Evolutionary conservation across 495 filamentous ascomycete genomes (phyloP).

Genomic region (Penicillium flavigenum): DNA sequence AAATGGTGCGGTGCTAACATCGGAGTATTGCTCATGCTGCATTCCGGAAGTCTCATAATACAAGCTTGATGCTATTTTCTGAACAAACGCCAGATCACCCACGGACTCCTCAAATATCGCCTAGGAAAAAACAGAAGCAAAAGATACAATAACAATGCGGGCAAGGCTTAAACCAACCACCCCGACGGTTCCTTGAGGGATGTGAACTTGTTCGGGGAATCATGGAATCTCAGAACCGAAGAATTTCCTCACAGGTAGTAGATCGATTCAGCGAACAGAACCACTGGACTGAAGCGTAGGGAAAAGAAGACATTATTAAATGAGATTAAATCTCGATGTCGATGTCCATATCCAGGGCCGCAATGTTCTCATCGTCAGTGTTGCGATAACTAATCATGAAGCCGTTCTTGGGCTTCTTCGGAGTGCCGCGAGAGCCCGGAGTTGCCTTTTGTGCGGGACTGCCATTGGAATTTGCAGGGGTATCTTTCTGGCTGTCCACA

Average conservation of each 20-base stretch:
- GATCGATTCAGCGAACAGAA: neutral
- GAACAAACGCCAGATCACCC: conserved; percentile 15
- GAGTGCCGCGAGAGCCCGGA: conserved; percentile 36
- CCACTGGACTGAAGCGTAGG: neutral
- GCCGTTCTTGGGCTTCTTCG: conserved; percentile 58
- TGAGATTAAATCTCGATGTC: conserved; percentile 66
- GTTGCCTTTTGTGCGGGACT: conserved; percentile 29
- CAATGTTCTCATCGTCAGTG: conserved; percentile 83
- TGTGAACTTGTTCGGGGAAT: neutral
- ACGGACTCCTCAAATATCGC: conserved; percentile 12
- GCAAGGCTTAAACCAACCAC: neutral
- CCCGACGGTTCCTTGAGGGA: neutral
- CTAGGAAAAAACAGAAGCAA: conserved; percentile 3
- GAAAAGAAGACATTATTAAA: neutral
- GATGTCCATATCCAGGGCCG: conserved; percentile 74
- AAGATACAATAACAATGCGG: conserved; percentile 5
- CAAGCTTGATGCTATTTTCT: conserved; percentile 19
- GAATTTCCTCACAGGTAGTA: neutral
- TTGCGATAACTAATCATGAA: conserved; percentile 68
- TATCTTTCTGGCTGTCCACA: conserved; percentile 49
- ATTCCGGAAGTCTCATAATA: conserved; percentile 25
- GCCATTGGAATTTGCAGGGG: conserved; percentile 38
- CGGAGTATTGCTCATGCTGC: conserved; percentile 14
- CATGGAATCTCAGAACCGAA: neutral
- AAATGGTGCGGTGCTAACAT: neutral